Base-by-base conservation (phyloP, 1,284 basidiomycete species). In the Austroboletus novae-zelandiae region DNA sequence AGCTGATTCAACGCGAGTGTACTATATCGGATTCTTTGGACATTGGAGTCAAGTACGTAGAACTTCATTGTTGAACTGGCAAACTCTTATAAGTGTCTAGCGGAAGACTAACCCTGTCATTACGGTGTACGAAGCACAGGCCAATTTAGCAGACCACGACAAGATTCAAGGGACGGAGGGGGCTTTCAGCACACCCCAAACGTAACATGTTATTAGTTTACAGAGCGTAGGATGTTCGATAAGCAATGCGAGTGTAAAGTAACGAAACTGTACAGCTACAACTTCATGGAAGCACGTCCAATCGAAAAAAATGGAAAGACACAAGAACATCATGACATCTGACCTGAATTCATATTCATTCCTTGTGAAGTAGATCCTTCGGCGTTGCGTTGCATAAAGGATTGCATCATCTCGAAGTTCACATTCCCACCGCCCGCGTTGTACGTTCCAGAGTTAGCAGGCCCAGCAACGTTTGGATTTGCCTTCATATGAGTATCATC, bases 11-110 rank as follows among this genome's bases (percentile, higher is more conserved):
- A 80, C 77, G 2, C 74, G 79, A 17, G 71, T 92, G 9, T 90
- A 87, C 61, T 92, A 89, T 57, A 60, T 92, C 30, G 89, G 89
- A 9, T 86, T 92, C 62, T 69, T 89, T n/a, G 90, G 90, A 3
- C 76, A 80, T 45, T 91, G 87, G 83, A 80, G 78, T 48, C 81
- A 89, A 74, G 89, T 88, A 62, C 32, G 62, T 17, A n/a, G 14
- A 30, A 30, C 36, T 11, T n/a, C 18, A n/a, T 45, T 20, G n/a
- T 45, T 25, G 32, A 18, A 30, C 35, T n/a, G 13, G 25, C 23
- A 20, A 13, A 36, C 36, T 52, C 35, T 50, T 37, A 47, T 52
- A 52, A 29, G 23, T 10, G 14, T 48, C 29, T 41, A 90, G 86
- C 77, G 81, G 44, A 89, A 84, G 64, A 72, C 72, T 31, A 78